These are phyloP conservation scores for Apiospora kogelbergensis DNA, from an alignment of 2,329 filamentous ascomycete genomes.

Conservation along the genomic window DNA sequence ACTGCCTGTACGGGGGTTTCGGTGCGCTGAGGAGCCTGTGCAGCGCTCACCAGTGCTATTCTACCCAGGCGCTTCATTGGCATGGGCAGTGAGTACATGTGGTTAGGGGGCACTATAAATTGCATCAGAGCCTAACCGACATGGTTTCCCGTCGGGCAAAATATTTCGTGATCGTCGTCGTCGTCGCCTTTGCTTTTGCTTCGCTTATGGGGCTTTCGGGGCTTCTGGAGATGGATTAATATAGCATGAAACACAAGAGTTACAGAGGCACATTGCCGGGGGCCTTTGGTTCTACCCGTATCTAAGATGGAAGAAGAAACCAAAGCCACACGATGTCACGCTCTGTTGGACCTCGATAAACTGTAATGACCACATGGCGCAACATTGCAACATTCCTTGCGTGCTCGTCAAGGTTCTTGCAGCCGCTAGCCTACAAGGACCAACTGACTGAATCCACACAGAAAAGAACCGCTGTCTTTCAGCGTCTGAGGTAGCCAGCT, in stretches of 20 bases:
- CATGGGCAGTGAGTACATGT: not conserved
- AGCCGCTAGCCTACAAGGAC: not conserved
- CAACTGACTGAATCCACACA: not conserved
- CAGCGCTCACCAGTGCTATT: not conserved
- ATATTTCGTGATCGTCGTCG: not conserved
- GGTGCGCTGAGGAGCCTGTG: not conserved
- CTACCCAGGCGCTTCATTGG: not conserved
- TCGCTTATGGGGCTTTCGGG: not conserved
- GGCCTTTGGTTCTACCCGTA: not conserved
- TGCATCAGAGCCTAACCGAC: not conserved
- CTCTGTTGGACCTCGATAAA: not conserved
- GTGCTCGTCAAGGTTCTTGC: slow-evolving; percentile 4
- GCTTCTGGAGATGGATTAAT: not conserved
- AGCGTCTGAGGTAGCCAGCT: too few relatives aligned
- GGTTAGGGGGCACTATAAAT: not conserved
- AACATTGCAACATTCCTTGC: slow-evolving; percentile 1
- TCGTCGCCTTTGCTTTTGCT: not conserved
- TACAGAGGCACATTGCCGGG: not conserved
- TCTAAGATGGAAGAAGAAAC: not conserved
- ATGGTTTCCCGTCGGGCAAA: not conserved
- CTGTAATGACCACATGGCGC: not conserved
- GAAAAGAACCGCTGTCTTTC: not conserved
- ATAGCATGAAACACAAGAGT: not conserved
- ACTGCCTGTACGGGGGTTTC: not conserved
- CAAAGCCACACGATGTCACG: not conserved